These are phyloP conservation scores for Farysia itapuensis DNA, from an alignment of 1,284 basidiomycete genomes.

Conservation along the genomic window DNA sequence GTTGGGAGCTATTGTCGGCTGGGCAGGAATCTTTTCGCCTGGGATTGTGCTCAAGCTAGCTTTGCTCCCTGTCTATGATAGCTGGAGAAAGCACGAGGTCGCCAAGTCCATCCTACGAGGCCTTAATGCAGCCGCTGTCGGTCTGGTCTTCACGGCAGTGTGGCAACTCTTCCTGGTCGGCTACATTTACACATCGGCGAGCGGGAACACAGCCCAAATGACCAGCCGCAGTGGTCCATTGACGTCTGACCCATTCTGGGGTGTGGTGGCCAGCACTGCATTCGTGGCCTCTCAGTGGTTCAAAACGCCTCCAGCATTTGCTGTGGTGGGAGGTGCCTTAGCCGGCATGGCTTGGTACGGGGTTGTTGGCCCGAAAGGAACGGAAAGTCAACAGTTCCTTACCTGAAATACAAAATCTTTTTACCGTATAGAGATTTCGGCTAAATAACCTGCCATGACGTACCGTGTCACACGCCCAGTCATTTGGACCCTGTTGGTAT, in stretches of 20 bases:
- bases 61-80: slow-evolving; percentile 65
- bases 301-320: slow-evolving; percentile 59
- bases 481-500: no score
- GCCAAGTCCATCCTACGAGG: slow-evolving; percentile 64
- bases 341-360: slow-evolving; percentile 62
- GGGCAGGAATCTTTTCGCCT: slow-evolving; percentile 40
- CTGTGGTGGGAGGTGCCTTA: slow-evolving; percentile 60
- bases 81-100: slow-evolving; percentile 61
- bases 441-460: no score
- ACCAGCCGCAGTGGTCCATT: slow-evolving; percentile 58
- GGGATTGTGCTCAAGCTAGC: slow-evolving; percentile 66
- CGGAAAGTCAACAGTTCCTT: slow-evolving; percentile 26
- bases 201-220: slow-evolving; percentile 14
- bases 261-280: slow-evolving; percentile 59
- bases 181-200: slow-evolving; percentile 56
- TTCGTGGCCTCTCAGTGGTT: slow-evolving; percentile 56
- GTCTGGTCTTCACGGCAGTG: slow-evolving; percentile 66
- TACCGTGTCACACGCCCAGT: no score
- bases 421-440: no score
- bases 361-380: slow-evolving; percentile 45
- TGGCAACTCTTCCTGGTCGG: slow-evolving; percentile 63
- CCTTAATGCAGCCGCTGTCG: slow-evolving; percentile 66
- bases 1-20: slow-evolving; percentile 65
- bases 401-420: no score
- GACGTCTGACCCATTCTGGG: slow-evolving; percentile 63